Evolutionary conservation across 331 rosid species (phyloP), one percentile per base, ranked within the genome.

Genomic region (Malus hybrid): DNA sequence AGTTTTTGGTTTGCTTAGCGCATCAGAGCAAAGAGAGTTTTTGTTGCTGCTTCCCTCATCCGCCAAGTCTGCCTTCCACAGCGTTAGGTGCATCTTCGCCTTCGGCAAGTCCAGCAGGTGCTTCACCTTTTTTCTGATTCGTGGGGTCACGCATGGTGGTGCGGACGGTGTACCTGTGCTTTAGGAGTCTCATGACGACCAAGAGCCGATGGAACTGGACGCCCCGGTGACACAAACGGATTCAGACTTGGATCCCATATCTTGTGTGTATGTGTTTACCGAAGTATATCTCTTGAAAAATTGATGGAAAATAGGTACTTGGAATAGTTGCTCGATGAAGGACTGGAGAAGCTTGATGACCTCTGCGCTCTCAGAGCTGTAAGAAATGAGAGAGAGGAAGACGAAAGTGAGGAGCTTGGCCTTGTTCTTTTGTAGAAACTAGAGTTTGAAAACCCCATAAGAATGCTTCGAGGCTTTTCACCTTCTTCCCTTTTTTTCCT

Each of bases 61-160:
- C 6, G 80, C 73, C 20, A 93, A 82, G 31, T 93, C 96, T 42
- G 98, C 98, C 65, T 89, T 90, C 96, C 98, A 93, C 6, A 93
- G 82, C 5, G 87, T 55, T 67, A 93, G 4, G 7, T 82, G 83
- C 5, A 84, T 85, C 57, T 76, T 74, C 11, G 94, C 96, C 67
- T 63, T 78, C 0, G 96, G 90, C 59, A 93, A 75, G 7, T 93
- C 93, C 19, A 90, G 19, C 88, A 93, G 78, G 78, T 90, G 96
- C 80, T 89, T 87, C 80, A 90, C 95, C 91, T 22, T 90, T 93
- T 91, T 86, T 86, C 81, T 54, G 9, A 64, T 93, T 87, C 18
- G 19, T 78, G 71, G 96, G 97, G 73, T 93, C 89, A 7, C 96
- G 90, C 5, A 93, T 90, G 67, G 96, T 93, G 84, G 97, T 96